phyloP scores from a whole-genome alignment of 1,284 basidiomycete species.

The Sanghuangporus baumii region DNA sequence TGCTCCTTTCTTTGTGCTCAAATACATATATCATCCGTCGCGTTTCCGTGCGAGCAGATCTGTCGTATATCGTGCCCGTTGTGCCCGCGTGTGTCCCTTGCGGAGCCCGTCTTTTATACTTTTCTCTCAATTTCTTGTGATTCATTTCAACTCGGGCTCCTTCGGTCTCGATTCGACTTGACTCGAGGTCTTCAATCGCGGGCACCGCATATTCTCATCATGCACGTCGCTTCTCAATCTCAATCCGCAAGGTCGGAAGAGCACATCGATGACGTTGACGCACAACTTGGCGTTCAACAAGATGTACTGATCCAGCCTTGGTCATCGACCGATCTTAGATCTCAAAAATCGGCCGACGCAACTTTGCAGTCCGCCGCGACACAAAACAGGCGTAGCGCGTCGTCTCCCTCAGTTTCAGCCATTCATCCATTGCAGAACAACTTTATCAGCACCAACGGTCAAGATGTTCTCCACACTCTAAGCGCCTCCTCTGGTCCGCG shows the following conservation, averaged over 20 bases:
- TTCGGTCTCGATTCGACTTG: no score
- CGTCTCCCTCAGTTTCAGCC: background rate
- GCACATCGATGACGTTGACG: conserved; percentile 22
- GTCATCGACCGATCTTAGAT: conserved; percentile 37
- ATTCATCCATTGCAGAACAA: conserved; percentile 30
- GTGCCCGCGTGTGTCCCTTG: background rate
- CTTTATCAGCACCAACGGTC: conserved; percentile 27
- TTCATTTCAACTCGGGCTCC: background rate
- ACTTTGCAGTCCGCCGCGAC: conserved; percentile 24
- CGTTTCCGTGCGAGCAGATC: conserved; percentile 1
- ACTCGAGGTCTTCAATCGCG: background rate
- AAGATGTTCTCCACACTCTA: conserved; percentile 32
- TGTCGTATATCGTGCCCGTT: background rate
- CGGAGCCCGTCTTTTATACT: background rate
- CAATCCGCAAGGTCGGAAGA: conserved; percentile 21
- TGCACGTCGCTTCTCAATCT: background rate
- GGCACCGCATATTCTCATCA: background rate
- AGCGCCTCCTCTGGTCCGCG: conserved; percentile 28
- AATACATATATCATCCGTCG: background rate
- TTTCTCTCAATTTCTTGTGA: conserved; percentile 1
- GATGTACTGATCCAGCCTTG: conserved; percentile 35
- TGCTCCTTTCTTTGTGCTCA: background rate
- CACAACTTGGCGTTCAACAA: conserved; percentile 26
- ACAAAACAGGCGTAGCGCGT: conserved; percentile 30
- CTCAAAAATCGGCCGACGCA: conserved; percentile 34